Conservation (phyloP, 345 rosid genomes). For the Linum tenue region DNA sequence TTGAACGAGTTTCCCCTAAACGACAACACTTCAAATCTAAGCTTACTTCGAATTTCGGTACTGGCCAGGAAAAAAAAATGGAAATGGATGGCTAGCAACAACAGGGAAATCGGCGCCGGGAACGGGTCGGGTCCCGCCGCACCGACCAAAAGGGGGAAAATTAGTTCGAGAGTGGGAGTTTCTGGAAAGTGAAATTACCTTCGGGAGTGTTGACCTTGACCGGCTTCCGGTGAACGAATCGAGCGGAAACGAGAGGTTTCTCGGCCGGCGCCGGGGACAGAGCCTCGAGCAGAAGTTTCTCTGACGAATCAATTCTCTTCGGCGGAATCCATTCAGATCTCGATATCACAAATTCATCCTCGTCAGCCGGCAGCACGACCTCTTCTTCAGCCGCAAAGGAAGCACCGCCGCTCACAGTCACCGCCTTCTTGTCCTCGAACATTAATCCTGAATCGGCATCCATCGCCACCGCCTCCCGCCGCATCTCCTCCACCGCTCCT, state of each 20-base stretch:
- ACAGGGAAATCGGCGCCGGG: constrained; percentile 7
- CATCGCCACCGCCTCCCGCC: constrained; percentile 1
- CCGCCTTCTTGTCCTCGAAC: constrained; percentile 16
- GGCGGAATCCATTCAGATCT: constrained; percentile 24
- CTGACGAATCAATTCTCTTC: constrained; percentile 20
- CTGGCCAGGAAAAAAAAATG: background rate
- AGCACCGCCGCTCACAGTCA: background rate
- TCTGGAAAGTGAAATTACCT: constrained; percentile 28
- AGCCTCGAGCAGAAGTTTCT: constrained; percentile 22
- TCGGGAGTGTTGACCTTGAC: constrained; percentile 33
- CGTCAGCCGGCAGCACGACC: constrained; percentile 2
- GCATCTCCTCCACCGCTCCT: background rate
- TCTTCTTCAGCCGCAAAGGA: background rate
- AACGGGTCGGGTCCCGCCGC: background rate
- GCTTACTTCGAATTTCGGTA: background rate
- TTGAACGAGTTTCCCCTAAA: constrained; percentile 8
- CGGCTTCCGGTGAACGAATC: constrained; percentile 38
- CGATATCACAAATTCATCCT: constrained; percentile 27
- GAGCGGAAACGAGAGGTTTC: constrained; percentile 46
- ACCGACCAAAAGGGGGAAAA: background rate
- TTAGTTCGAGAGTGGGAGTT: background rate
- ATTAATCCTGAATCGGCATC: background rate
- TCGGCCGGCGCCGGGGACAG: constrained; percentile 17
- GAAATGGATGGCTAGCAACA: background rate
- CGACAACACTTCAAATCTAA: constrained; percentile 7